A percentile compares a stretch with the other conserved stretches of the same genome.
These are phyloP conservation scores for Lasiodiplodia citricola DNA, from an alignment of 2,329 filamentous ascomycete species.

Conservation along the genomic window DNA sequence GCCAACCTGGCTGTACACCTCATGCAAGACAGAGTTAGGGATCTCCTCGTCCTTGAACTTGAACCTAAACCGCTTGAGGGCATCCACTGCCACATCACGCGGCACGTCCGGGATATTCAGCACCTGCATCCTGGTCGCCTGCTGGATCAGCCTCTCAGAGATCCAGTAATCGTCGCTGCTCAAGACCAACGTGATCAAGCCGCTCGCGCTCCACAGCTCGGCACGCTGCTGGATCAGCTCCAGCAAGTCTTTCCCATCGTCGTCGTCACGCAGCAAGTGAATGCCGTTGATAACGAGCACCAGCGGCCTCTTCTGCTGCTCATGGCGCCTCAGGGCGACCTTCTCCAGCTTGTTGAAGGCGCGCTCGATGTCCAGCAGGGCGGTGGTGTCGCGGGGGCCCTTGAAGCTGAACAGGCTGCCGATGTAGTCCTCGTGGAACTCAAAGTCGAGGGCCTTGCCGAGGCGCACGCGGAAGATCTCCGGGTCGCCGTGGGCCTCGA, in stretches of 20 bases:
- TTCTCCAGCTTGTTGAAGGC: conserved; percentile 95
- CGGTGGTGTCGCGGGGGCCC: conserved; percentile 83
- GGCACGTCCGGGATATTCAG: conserved; percentile 79
- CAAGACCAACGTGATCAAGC: conserved; percentile 83
- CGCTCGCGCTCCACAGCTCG: conserved; percentile 87
- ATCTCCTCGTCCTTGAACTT: conserved; percentile 70
- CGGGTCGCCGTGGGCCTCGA: conserved; percentile 86
- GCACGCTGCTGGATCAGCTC: conserved; percentile 89
- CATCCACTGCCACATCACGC: conserved; percentile 72
- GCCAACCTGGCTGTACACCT: conserved; percentile 82
- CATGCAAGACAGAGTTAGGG: conserved; percentile 61
- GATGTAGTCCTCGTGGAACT: conserved; percentile 93
- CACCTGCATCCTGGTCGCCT: conserved; percentile 88
- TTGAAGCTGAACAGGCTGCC: conserved; percentile 88
- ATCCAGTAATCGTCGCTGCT: conserved; percentile 96
- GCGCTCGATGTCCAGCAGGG: conserved; percentile 85
- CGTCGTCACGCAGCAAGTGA: conserved; percentile 83
- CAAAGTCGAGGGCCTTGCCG: conserved; percentile 87
- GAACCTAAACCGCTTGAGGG: conserved; percentile 72
- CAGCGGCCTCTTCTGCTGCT: conserved; percentile 66
- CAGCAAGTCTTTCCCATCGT: conserved; percentile 82
- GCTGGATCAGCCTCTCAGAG: conserved; percentile 84
- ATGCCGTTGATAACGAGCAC: conserved; percentile 86
- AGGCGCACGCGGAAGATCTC: conserved; percentile 88
- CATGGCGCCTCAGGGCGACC: conserved; percentile 73